A percentile compares a stretch with the other conserved stretches of the same genome.
These are phyloP conservation scores for Aspergillus thermomutatus DNA, from an alignment of 2,329 filamentous ascomycete genomes.

Conservation along the genomic window DNA sequence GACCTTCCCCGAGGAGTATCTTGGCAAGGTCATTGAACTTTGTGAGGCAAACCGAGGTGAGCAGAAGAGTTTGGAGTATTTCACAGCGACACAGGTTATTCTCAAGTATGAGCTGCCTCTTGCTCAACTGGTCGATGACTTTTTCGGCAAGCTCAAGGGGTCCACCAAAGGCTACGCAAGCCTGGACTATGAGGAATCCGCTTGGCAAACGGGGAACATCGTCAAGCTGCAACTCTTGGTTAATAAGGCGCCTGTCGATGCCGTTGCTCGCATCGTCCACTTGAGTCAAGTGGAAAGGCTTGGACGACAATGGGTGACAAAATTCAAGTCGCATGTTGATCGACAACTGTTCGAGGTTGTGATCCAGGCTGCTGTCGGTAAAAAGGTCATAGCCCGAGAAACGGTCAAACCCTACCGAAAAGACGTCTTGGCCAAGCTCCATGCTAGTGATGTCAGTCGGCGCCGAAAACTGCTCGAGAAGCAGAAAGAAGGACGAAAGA, in stretches of 20 bases:
- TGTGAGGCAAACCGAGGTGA: conserved; percentile 86
- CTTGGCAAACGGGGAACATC: conserved; percentile 75
- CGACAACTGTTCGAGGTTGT: conserved; percentile 96
- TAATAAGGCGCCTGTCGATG: conserved; percentile 90
- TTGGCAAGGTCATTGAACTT: conserved; percentile 90
- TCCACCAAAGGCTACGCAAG: conserved; percentile 93
- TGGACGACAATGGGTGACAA: conserved; percentile 83
- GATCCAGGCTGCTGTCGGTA: conserved; percentile 85
- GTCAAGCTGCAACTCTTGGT: conserved; percentile 90
- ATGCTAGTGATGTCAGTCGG: conserved; percentile 81
- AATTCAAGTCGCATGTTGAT: conserved; percentile 96
- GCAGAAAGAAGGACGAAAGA: conserved; percentile 93
- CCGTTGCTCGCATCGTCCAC: conserved; percentile 87
- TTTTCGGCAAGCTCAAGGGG: conserved; percentile 95
- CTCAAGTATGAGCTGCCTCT: conserved; percentile 87
- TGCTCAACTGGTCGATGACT: conserved; percentile 87
- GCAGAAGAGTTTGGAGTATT: conserved; percentile 85
- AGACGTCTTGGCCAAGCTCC: conserved; percentile 88
- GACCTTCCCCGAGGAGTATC: conserved; percentile 88
- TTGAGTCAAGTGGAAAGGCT: conserved; percentile 74
- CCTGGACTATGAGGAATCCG: conserved; percentile 94
- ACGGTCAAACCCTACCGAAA: conserved; percentile 96
- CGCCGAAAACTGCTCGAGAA: conserved; percentile 87
- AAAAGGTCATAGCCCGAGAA: conserved; percentile 80
- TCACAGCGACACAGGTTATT: conserved; percentile 88